A percentile compares a stretch with the other conserved stretches of the same genome.
Conservation (phyloP, 2,329 filamentous ascomycete genomes). For the Aureobasidium sp. region DNA sequence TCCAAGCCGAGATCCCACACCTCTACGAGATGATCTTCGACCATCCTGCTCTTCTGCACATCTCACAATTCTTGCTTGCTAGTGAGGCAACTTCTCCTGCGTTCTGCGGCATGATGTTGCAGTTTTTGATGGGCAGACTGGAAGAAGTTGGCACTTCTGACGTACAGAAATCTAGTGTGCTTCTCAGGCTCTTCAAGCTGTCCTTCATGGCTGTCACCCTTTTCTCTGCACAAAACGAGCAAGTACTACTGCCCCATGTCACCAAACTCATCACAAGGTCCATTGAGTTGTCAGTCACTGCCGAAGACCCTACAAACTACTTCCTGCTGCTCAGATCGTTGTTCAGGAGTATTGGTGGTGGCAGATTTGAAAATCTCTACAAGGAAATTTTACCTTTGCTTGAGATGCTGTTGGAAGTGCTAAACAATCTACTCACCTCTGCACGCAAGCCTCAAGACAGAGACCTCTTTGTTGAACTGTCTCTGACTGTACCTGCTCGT, state of each 20-base stretch:
- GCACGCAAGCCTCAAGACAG: constrained; percentile 83
- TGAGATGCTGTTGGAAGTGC: constrained; percentile 93
- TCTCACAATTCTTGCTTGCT: constrained; percentile 97
- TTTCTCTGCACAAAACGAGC: constrained; percentile 90
- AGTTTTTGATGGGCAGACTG: constrained; percentile 95
- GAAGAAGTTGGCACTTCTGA: constrained; percentile 89
- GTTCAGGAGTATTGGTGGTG: constrained; percentile 93
- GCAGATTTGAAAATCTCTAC: constrained; percentile 94
- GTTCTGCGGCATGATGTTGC: constrained; percentile 95
- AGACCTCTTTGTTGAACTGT: constrained; percentile 94
- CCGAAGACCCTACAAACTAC: constrained; percentile 97
- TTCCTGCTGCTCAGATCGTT: constrained; percentile 86
- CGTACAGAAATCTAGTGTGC: constrained; percentile 82
- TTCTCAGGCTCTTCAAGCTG: constrained; percentile 90
- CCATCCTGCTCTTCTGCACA: constrained; percentile 84
- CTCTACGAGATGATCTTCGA: constrained; percentile 98
- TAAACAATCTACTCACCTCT: constrained; percentile 87
- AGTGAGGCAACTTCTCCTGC: constrained; percentile 95
- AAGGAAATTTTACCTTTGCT: constrained; percentile 94
- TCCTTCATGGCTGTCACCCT: constrained; percentile 99
- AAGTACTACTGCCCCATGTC: constrained; percentile 88
- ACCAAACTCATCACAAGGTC: constrained; percentile 96
- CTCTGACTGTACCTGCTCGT: constrained; percentile 86
- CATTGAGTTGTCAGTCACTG: constrained; percentile 89
- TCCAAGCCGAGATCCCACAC: constrained; percentile 92